A percentile compares a stretch with the other conserved stretches of the same genome.
These are phyloP conservation scores for Cystoisospora suis DNA, from an alignment of 169 alveolate genomes.

Conservation along the genomic window DNA sequence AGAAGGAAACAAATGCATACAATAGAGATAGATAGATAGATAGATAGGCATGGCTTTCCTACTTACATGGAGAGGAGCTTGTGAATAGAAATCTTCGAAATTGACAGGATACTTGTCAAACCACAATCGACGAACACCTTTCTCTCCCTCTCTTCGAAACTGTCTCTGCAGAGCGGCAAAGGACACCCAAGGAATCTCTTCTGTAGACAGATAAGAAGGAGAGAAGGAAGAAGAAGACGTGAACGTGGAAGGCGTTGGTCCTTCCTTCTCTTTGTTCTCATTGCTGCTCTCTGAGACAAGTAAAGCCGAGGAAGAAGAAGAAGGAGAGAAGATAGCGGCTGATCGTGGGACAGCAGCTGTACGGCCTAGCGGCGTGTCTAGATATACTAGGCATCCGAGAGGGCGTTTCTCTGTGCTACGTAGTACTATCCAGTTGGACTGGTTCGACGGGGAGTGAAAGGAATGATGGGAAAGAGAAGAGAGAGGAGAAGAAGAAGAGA, in stretches of 20 bases:
- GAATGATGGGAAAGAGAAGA: not conserved
- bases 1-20: not conserved
- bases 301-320: not conserved
- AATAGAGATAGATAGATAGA: not conserved
- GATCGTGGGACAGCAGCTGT: slow-evolving; percentile 10
- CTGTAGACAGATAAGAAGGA: not conserved
- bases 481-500: not conserved
- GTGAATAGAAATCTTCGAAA: not conserved
- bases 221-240: not conserved
- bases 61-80: slow-evolving; percentile 15
- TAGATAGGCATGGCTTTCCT: not conserved
- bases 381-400: not conserved
- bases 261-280: not conserved
- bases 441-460: not conserved
- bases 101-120: not conserved
- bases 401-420: not conserved
- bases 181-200: not conserved
- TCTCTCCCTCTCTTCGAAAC: not conserved
- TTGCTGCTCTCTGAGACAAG: not conserved
- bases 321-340: not conserved
- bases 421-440: not conserved
- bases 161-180: not conserved
- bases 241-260: not conserved
- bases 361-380: slow-evolving; percentile 10
- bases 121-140: not conserved